Base-by-base conservation (phyloP, 176 grass and related monocot genomes). In the Avena eriantha region DNA sequence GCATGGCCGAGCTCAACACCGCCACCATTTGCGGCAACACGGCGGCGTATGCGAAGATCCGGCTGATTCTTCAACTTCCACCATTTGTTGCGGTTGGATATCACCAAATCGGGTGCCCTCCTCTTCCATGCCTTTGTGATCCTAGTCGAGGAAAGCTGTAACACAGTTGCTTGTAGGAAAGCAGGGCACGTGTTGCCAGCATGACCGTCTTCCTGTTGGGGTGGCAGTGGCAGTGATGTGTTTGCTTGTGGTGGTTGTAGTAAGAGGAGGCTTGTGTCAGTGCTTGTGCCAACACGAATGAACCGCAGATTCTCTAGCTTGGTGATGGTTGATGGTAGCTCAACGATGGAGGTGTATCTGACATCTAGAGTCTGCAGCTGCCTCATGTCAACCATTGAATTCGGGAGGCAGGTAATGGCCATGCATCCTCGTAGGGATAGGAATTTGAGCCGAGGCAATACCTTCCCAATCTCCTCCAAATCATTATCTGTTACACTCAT, bases 371-470 rank as follows among this genome's bases (percentile, higher is more conserved):
- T 82, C 11, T 82, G 49, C 11, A 82, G 13, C 12, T 41, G 65
- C 50, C 4, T 45, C 7, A 83, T 31, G 7, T 4, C 1, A 82
- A 2, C 11, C 3, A 70, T 14, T 2, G 80, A 56, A 43, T 57
- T 21, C 15, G 66, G 66, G 10, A 83, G 50, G 1, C 3, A 2
- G 22, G 29, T 23, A 3, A 71, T 15, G 0, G 24, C 6, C 0
- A 4, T 8, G 7, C 22, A 29, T 0, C 65, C 26, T 19, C 81
- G 67, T 0, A 88, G 34, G 5, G 76, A 86, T 0, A 91, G 73
- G 34, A 69, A 85, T 54, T 57, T 88, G 31, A 86, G 74, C 15
- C 77, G 82, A 33, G 8, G 36, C 1, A 73, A 10, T 16, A 71
- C 6, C 34, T 82, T 36, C 17, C 10, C 5, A 3, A 91, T 80